Evolutionary conservation across 192 early-diverging fungal species (phyloP), one percentile per base, ranked within the genome.

Genomic region (Funneliformis geosporum): DNA sequence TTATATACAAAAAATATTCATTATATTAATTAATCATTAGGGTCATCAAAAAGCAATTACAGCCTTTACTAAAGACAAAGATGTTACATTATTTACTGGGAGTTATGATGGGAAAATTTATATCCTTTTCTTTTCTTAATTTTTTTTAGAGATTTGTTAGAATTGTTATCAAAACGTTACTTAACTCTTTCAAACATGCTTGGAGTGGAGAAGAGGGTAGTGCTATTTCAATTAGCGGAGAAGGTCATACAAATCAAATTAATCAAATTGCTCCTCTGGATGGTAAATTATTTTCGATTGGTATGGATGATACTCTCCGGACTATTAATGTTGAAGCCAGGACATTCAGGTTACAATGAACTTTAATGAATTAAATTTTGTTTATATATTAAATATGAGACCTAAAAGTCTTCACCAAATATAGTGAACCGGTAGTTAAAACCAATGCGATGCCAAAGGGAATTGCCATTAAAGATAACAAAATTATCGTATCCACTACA

Each of bases 31-130:
- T 8, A 59, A 61, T 46, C 77, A 87, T 18, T 80, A 91, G 82
- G 96, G 96, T 12, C 95, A 96, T 82, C 90, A 91, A 83, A 92
- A 93, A 80, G 89, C 91, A 11, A 96, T 97, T 67, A 97, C 96
- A 0, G 92, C 93, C 5, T 81, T 97, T 39, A 86, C 93, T 3
- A 81, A 87, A 1, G 79, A 82, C 8, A 79, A 80, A 9, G 81
- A 86, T 25, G 84, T 86, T 69, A 92, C 90, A 2, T 84, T 99
- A 44, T 94, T 89, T 83, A 95, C 95, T 12, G 97, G 94, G 55
- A 93, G 92, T 74, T 97, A 97, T 82, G 97, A 99, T 82, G 97
- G 97, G 9, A 89, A 90, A n/a, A 89, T 97, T n/a, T 90, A 89
- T 79, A 79, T 79, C 77, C 77, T 79, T 79, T 55, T n/a, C 11